Percentiles rank a stretch among this genome's conserved stretches.
Evolutionary conservation across 2,329 filamentous ascomycete genomes (phyloP).

Genomic region (Cytospora piceicola): DNA sequence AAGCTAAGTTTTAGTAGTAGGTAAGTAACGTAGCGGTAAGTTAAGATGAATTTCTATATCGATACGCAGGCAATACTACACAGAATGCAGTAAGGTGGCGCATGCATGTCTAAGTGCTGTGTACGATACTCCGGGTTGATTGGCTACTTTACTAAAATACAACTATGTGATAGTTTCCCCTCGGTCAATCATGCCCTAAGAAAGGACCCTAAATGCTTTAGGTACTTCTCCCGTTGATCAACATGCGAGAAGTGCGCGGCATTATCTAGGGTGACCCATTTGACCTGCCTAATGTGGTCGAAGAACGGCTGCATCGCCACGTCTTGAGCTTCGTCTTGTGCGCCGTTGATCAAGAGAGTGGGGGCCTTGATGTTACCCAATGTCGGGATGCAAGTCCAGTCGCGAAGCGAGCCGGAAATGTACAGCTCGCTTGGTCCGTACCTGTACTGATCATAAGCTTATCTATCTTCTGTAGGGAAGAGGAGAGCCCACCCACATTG

Average conservation of each 20-base stretch:
- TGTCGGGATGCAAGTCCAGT: conserved; percentile 37
- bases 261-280: conserved; percentile 43
- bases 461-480: conserved; percentile 5
- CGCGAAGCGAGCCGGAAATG: conserved; percentile 35
- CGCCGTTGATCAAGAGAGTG: conserved; percentile 43
- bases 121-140: too few species aligned
- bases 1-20: too few species aligned
- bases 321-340: conserved; percentile 42
- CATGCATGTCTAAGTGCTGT: too few species aligned
- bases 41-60: too few species aligned
- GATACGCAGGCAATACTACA: too few species aligned
- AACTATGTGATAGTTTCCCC: too few species aligned
- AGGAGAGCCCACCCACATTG: conserved; percentile 39
- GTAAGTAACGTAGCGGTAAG: too few species aligned
- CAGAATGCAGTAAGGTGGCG: too few species aligned
- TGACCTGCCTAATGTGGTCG: conserved; percentile 40
- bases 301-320: conserved; percentile 42
- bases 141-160: too few species aligned
- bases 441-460: conserved; percentile 11
- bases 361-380: conserved; percentile 38
- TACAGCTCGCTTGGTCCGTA: conserved; percentile 24
- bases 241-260: conserved; percentile 43
- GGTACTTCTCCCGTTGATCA: conserved; percentile 39
- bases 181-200: conserved; percentile 16
- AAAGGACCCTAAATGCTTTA: conserved; percentile 34